Conservation (phyloP, 805 yeast species). For the Wickerhamomyces xylosicus region DNA sequence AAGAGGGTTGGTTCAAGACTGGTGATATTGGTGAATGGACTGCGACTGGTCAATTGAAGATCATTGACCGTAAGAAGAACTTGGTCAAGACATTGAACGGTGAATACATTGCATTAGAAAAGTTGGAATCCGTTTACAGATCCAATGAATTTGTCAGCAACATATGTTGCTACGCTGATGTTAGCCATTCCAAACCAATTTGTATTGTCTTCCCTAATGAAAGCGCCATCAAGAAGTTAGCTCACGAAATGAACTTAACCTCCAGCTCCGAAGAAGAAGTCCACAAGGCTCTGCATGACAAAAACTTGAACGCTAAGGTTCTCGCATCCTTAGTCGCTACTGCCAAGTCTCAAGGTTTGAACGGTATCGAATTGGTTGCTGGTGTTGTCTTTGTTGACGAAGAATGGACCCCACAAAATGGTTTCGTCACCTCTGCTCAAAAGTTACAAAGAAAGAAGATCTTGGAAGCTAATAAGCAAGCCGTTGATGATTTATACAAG, state of each 20-base stretch:
- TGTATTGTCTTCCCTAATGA: constrained; percentile 85
- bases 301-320: constrained; percentile 43
- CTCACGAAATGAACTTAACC: constrained; percentile 42
- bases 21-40: constrained; percentile 98
- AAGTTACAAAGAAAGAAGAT: constrained; percentile 92
- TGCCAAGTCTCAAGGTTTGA: constrained; percentile 71
- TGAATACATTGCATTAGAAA: constrained; percentile 95
- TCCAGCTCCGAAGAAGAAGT: constrained; percentile 35
- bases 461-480: constrained; percentile 52
- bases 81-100: constrained; percentile 93
- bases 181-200: constrained; percentile 77
- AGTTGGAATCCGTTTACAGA: constrained; percentile 84
- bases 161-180: constrained; percentile 91
- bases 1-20: constrained; percentile 87
- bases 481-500: constrained; percentile 55
- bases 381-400: constrained; percentile 73
- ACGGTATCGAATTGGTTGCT: constrained; percentile 75
- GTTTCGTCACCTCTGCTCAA: constrained; percentile 90
- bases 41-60: constrained; percentile 60
- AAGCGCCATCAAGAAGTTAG: constrained; percentile 47
- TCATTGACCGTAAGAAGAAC: constrained; percentile 93
- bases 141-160: constrained; percentile 68
- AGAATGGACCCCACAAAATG: constrained; percentile 98
- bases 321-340: constrained; percentile 54
- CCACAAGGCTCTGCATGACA: constrained; percentile 40